Evolutionary conservation across 768 basidiomycete species (phyloP), one percentile per base, ranked within the genome.

Genomic region (Dentipellis fragilis): DNA sequence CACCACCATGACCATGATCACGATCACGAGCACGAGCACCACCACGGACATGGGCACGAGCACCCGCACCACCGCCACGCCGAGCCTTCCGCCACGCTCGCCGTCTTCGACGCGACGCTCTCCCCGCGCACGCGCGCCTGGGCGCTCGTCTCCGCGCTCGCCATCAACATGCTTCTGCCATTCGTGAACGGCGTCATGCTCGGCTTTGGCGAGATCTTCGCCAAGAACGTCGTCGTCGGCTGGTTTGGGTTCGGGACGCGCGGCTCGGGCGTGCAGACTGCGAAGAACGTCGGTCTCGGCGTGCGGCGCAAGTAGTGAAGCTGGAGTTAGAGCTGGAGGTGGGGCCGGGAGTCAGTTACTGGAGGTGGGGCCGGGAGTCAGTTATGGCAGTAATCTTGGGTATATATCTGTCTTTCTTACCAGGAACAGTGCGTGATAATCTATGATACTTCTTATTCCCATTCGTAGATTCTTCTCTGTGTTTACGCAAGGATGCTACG

Each of bases 171-270:
- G 58, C 66, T 88, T 0, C 75, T 95, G 39, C 92, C 92, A 0
- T 95, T 95, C 68, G 79, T 95, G 9, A 95, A 94, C 60, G 93
- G 92, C 17, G 88, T 95, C 56, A 95, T 95, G 92, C 81, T 93
- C 51, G 92, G 92, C n/a, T 93, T 94, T 65, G 92, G 92, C 40
- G 93, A 95, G 69, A 87, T 95, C 51, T 92, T 93, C 66, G 92
- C 87, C 37, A 87, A 87, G 69, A 80, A 86, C 47, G 76, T 88
- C n/a, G 67, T 89, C 16, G 69, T 87, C 16, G 66, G 69, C 7
- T 77, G 76, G 76, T 65, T 77, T 42, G 76, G 76, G 38, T 77
- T 74, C 73, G 71, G 67, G 2, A 63, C 59, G 53, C 59, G 64
- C 5, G 63, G 68, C 10, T 22, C 48, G 7, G 29, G 22, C 14